These are phyloP conservation scores for Purshia tridentata DNA, from an alignment of 306 rosid genomes.

Conservation along the genomic window DNA sequence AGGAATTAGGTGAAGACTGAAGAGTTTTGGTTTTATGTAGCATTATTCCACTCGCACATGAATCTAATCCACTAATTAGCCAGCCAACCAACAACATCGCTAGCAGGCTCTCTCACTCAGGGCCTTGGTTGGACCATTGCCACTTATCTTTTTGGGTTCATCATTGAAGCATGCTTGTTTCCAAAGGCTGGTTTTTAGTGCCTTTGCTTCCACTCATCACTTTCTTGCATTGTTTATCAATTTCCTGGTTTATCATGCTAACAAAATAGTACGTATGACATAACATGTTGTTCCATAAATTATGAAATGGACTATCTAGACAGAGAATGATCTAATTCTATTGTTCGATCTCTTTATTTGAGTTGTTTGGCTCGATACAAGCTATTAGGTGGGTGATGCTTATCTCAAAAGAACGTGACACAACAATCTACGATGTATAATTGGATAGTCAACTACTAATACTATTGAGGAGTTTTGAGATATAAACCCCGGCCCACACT, in stretches of 20 bases:
- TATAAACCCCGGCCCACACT: too few relatives aligned
- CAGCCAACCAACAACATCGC: background rate
- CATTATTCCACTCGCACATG: constrained; percentile 14
- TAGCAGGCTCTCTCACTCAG: constrained; percentile 1
- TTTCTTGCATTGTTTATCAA: background rate
- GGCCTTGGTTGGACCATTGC: background rate
- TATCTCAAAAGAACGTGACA: too few relatives aligned
- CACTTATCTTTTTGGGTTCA: background rate
- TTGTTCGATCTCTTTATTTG: too few relatives aligned
- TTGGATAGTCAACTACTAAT: too few relatives aligned
- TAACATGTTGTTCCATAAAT: background rate
- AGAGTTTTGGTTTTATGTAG: background rate
- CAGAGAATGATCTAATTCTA: too few relatives aligned
- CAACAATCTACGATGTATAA: too few relatives aligned
- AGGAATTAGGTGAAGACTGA: background rate
- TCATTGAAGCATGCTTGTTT: constrained; percentile 24
- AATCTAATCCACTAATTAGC: constrained; percentile 20
- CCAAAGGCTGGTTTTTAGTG: constrained; percentile 24
- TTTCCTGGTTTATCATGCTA: background rate
- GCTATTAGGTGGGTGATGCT: too few relatives aligned
- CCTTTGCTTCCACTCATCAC: constrained; percentile 20
- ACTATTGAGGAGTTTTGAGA: too few relatives aligned
- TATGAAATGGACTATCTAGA: too few relatives aligned
- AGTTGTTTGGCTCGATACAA: too few relatives aligned
- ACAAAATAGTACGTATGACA: background rate